phyloP scores from a whole-genome alignment of 495 filamentous ascomycete species.

The Penicillium riverlandense region DNA sequence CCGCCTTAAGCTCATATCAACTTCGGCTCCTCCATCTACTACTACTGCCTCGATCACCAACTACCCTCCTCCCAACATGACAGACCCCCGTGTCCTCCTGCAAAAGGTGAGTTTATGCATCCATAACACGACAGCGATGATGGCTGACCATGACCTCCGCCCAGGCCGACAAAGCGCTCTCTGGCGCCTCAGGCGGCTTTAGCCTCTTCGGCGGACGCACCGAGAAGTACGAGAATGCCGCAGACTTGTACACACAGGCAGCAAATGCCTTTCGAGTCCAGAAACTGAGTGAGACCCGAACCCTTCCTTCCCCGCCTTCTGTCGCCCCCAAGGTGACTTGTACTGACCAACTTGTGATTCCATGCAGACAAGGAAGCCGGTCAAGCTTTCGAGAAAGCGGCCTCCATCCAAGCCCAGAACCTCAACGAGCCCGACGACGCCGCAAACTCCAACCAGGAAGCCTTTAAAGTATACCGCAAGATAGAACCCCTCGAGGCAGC shows the following conservation, averaged over 20 bases:
- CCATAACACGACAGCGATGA: constrained; percentile 17
- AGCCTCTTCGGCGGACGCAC: constrained; percentile 70
- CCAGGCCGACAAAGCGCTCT: constrained; percentile 73
- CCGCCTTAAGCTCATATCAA: neutral
- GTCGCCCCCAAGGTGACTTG: neutral
- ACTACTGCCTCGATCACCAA: neutral
- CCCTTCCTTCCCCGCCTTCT: constrained; percentile 6
- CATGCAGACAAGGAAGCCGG: constrained; percentile 70
- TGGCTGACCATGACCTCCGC: constrained; percentile 20
- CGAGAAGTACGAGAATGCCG: constrained; percentile 80
- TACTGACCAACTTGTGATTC: neutral
- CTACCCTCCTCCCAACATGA: constrained; percentile 1
- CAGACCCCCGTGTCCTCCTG: constrained; percentile 52
- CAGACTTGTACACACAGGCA: constrained; percentile 72
- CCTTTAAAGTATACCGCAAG: constrained; percentile 82
- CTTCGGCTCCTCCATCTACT: neutral
- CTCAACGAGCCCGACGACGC: constrained; percentile 85
- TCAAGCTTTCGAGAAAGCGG: constrained; percentile 70
- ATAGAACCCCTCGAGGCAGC: constrained; percentile 71
- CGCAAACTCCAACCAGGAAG: constrained; percentile 69
- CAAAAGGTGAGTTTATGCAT: constrained; percentile 41
- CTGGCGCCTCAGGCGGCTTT: constrained; percentile 62
- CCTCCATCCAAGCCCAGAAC: constrained; percentile 62
- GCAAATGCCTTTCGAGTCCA: constrained; percentile 75
- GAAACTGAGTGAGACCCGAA: constrained; percentile 50